Conservation (phyloP, 1,284 basidiomycete genomes). For the Wallemia ichthyophaga region DNA sequence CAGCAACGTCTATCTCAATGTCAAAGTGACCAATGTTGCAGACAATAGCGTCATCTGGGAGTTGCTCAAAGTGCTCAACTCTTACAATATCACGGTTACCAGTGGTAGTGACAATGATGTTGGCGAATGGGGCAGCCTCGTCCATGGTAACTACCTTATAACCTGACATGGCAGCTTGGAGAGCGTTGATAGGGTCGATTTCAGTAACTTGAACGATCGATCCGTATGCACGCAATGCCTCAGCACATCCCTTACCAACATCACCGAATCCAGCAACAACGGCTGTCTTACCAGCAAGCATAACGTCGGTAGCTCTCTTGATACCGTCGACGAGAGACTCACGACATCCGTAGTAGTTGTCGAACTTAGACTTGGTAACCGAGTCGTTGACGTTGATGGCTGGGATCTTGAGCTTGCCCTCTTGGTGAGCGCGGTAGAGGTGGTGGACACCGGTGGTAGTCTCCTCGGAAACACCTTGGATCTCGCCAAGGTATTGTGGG, state of each 20-base stretch:
- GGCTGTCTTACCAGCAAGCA: conserved; percentile 97
- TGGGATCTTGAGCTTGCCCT: conserved; percentile 82
- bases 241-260: conserved; percentile 96
- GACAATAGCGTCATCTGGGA: conserved; percentile 97
- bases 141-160: conserved; percentile 99
- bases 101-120: conserved; percentile 94
- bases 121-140: conserved; percentile 57
- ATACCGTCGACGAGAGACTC: conserved; percentile 99
- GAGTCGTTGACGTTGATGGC: conserved; percentile 99
- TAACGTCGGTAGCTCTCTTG: conserved; percentile 98
- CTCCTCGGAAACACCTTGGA: conserved; percentile 90
- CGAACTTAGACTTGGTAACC: conserved; percentile 98
- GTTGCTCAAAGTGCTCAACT: conserved; percentile 63
- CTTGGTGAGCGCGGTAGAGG: conserved; percentile 87
- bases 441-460: conserved; percentile 99
- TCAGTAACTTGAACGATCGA: conserved; percentile 88
- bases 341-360: conserved; percentile 69
- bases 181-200: conserved; percentile 98
- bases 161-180: conserved; percentile 97
- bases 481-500: conserved; percentile 53
- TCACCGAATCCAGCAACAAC: conserved; percentile 97
- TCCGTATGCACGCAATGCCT: conserved; percentile 87
- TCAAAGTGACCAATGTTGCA: conserved; percentile 99
- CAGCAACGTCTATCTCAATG: conserved; percentile 93
- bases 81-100: conserved; percentile 97